These are phyloP conservation scores for Geotrichum klebahnii DNA, from an alignment of 1,139 yeast species.

Conservation along the genomic window DNA sequence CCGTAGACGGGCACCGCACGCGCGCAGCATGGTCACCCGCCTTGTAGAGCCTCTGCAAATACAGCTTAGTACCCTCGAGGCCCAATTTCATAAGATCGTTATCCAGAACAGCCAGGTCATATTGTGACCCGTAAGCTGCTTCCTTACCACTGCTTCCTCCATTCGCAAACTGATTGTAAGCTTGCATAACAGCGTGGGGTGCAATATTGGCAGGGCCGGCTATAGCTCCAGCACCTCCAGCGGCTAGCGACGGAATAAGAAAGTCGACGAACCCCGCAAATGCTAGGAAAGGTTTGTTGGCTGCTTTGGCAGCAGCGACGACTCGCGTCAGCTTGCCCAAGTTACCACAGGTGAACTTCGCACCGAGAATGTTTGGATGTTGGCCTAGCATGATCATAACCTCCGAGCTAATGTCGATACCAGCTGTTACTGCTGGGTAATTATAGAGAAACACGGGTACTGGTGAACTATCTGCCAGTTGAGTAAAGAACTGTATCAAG, in stretches of 20 bases:
- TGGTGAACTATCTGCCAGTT: constrained; percentile 44
- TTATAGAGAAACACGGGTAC: constrained; percentile 47
- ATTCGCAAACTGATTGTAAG: neutral
- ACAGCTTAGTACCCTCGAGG: constrained; percentile 14
- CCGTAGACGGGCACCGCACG: constrained; percentile 1
- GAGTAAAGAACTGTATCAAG: constrained; percentile 41
- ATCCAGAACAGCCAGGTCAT: constrained; percentile 6
- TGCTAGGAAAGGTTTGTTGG: constrained; percentile 36
- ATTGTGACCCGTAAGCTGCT: constrained; percentile 11
- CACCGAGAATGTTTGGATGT: constrained; percentile 46
- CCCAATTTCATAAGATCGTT: constrained; percentile 13
- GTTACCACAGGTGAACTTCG: constrained; percentile 45
- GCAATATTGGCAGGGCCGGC: constrained; percentile 47
- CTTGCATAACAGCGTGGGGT: constrained; percentile 41
- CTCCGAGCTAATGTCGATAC: constrained; percentile 61
- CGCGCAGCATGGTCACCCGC: neutral
- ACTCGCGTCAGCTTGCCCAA: constrained; percentile 41
- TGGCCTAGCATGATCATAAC: constrained; percentile 62
- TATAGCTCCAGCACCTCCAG: constrained; percentile 46
- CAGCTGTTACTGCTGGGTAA: constrained; percentile 44
- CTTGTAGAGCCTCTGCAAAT: constrained; percentile 1
- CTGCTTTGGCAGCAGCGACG: constrained; percentile 32
- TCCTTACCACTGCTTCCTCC: constrained; percentile 10
- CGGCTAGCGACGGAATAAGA: constrained; percentile 42
- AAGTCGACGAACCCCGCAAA: constrained; percentile 48